Percentiles rank a stretch among this genome's conserved stretches.
These are phyloP conservation scores for Scedosporium apiospermum DNA, from an alignment of 2,329 filamentous ascomycete genomes.

Conservation along the genomic window DNA sequence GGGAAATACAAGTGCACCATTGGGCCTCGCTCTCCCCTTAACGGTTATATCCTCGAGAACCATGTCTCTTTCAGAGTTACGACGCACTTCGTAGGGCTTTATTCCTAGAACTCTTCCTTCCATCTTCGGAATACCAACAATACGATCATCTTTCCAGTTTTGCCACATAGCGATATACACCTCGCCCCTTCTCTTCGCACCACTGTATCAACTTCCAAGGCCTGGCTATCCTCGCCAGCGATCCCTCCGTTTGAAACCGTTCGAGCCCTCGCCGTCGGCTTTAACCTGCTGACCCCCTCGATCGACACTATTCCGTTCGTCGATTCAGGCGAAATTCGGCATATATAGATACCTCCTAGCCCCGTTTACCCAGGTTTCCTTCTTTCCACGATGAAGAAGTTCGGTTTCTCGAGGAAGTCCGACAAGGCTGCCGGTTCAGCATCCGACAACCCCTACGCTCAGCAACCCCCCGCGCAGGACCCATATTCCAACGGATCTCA, in stretches of 20 bases:
- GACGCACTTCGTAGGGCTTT: background rate
- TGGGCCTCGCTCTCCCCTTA: background rate
- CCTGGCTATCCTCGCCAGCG: background rate
- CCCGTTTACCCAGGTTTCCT: background rate
- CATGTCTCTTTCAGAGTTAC: background rate
- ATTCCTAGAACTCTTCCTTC: background rate
- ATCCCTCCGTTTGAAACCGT: background rate
- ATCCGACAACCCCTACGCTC: conserved; percentile 40
- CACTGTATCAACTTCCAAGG: background rate
- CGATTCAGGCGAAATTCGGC: background rate
- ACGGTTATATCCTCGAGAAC: background rate
- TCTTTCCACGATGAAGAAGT: conserved; percentile 44
- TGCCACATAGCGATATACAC: background rate
- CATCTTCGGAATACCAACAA: background rate
- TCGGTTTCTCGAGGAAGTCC: conserved; percentile 48
- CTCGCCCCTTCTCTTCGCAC: background rate
- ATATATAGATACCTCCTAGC: background rate
- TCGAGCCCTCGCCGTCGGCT: background rate
- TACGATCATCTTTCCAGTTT: background rate
- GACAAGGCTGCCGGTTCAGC: conserved; percentile 43
- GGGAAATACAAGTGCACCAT: background rate
- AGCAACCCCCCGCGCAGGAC: conserved; percentile 37
- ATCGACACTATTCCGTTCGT: background rate
- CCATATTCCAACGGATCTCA: conserved; percentile 40
- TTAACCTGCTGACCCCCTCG: background rate